phyloP scores from a whole-genome alignment of 164 flowering plant species.

The Buxus sempervirens region DNA sequence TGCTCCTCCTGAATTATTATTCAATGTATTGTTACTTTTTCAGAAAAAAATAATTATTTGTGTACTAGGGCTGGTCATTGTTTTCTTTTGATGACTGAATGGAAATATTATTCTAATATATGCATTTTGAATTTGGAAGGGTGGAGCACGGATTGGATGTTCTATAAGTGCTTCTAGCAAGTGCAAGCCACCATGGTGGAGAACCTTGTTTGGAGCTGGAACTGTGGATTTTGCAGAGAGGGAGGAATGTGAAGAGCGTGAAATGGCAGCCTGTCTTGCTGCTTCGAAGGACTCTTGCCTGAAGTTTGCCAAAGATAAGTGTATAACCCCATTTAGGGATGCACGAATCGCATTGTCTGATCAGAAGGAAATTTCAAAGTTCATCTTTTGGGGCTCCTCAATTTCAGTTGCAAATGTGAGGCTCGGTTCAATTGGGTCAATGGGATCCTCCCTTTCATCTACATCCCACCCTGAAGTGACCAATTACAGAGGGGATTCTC shows the following conservation, averaged over 20 bases:
- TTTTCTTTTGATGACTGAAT: no score
- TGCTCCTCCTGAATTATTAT: no score
- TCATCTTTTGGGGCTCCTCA: background rate
- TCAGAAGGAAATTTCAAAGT: slow-evolving; percentile 7
- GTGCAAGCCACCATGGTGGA: slow-evolving; percentile 38
- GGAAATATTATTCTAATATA: no score
- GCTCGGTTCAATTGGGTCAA: background rate
- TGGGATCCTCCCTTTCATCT: background rate
- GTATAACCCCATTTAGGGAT: slow-evolving; percentile 23
- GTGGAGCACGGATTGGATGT: slow-evolving; percentile 31
- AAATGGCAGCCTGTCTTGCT: slow-evolving; percentile 30
- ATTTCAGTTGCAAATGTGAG: background rate
- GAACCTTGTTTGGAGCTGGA: slow-evolving; percentile 18
- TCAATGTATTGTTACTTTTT: no score
- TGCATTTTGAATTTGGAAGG: slow-evolving; percentile 20
- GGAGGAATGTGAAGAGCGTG: slow-evolving; percentile 31
- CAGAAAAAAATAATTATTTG: no score
- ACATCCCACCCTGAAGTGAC: slow-evolving; percentile 9
- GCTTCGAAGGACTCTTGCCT: slow-evolving; percentile 26
- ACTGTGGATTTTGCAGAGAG: slow-evolving; percentile 23
- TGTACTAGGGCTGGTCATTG: no score
- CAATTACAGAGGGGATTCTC: slow-evolving; percentile 23
- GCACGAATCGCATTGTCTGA: slow-evolving; percentile 23
- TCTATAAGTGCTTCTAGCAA: slow-evolving; percentile 29
- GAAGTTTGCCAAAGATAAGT: slow-evolving; percentile 30